Evolutionary conservation across 1,284 basidiomycete species (phyloP), one percentile per base, ranked within the genome.

Genomic region (Ceratobasidium sp.): DNA sequence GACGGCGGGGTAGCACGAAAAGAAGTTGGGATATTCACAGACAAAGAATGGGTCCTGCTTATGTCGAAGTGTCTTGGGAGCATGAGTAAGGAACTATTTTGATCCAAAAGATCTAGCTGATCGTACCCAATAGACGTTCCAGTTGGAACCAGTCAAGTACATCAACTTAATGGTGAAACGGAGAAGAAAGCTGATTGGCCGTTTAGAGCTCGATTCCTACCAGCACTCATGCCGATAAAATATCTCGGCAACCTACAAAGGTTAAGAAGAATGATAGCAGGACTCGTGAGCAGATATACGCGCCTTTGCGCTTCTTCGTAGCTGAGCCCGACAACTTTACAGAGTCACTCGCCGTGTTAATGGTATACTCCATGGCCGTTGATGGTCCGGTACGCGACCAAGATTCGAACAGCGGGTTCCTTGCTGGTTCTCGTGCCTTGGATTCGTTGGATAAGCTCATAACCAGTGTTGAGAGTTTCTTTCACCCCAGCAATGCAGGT

Each of bases 381-480:
- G 97, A 99, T 78, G 89, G 94, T 0, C 86, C 88, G 8, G 78
- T 86, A 45, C 86, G 84, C 61, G 81, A 77, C 80, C 77, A 75
- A 89, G 85, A 67, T 43, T 67, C 64, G 6, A 34, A 75, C 77
- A 30, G 76, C 72, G 26, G 76, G 75, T 96, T 88, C 80, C 82
- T 95, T 36, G 96, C 89, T 0, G 97, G 97, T 8, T 96, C 92
- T 3, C 92, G 88, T 78, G 94, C 96, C 18, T 84, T 99, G 74
- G 94, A 97, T 76, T 91, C 94, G 28, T 84, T 99, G 30, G 92
- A 94, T 76, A 90, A 90, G 76, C 84, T 99, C 53, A 88, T 99
- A 71, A 97, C 94, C 14, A 96, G 94, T 75, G 94, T 92, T 5
- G 97, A 99, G 79, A 91, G 89, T 0, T 96, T 91, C 82, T 97